Evolutionary conservation across 495 filamentous ascomycete species (phyloP), one percentile per base, ranked within the genome.

Genomic region (Pyrenopolyporus hunteri): DNA sequence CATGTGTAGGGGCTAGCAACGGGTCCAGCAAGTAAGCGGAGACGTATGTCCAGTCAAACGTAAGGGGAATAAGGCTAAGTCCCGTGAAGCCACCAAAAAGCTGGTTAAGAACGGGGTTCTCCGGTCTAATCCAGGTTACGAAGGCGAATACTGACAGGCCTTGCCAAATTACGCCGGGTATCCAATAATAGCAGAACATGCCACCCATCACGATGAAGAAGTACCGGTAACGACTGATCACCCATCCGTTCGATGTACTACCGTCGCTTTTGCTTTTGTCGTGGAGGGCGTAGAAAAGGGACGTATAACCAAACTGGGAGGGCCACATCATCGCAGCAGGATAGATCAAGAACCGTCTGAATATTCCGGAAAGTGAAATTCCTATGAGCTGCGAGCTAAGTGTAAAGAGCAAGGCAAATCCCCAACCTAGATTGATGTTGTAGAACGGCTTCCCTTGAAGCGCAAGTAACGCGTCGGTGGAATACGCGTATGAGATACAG

Each of bases 291-390:
- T 81, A 74, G 66, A 89, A 85, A 3, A 89, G 74, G 3, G 83
- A 73, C 0, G 79, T 77, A 47, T 84, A 87, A 65, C 84, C 78
- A 28, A 89, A 77, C 45, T 72, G 82, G 2, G 71, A 73, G 0
- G 86, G 85, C 83, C 85, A 89, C 49, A 89, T 82, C 82, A 87
- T 86, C 6, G 84, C 81, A 4, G 84, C 79, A 6, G 81, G 83
- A 72, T 51, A 83, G 40, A 88, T 78, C 22, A 88, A 65, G 53
- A 83, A 84, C 16, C 78, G 77, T n/a, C 80, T 75, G 57, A 85
- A 85, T 63, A 87, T 77, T 2, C 86, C 86, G 0, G 85, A 84
- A 13, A 89, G 64, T 2, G 84, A 84, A 55, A 86, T 86, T 2
- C 86, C 85, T 39, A 88, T 80, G 8, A 85, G 69, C 60, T 89